Conservation (phyloP, 2,329 filamentous ascomycete species). For the Epichloe sp. region DNA sequence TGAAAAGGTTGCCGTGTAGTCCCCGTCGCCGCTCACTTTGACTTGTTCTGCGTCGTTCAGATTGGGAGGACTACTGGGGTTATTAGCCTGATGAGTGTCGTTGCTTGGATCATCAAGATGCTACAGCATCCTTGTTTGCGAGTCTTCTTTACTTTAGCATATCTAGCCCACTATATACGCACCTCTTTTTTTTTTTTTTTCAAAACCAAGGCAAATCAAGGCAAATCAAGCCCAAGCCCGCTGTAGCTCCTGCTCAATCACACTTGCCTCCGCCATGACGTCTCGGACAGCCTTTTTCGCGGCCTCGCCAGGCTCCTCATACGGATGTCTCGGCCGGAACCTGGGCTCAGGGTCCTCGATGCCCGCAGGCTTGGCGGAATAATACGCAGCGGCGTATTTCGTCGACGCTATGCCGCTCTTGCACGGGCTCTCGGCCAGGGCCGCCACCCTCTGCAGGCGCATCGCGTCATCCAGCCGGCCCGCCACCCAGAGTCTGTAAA, state of each 20-base stretch:
- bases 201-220: background rate
- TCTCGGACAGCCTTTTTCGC: conserved; percentile 1
- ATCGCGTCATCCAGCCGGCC: conserved; percentile 2
- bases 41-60: background rate
- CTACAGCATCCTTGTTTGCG: too few relatives aligned
- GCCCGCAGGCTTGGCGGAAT: conserved; percentile 6
- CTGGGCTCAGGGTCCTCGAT: conserved; percentile 7
- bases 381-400: conserved; percentile 5
- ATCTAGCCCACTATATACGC: background rate
- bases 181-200: background rate
- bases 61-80: too few relatives aligned
- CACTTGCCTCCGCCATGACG: conserved; percentile 3
- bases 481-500: conserved; percentile 4
- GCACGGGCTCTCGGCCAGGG: conserved; percentile 9
- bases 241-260: conserved; percentile 3
- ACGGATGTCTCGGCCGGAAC: conserved; percentile 8
- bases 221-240: background rate
- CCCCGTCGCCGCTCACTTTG: background rate
- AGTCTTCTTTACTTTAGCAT: background rate
- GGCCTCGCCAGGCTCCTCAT: conserved; percentile 5
- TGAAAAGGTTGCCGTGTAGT: background rate
- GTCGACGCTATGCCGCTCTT: conserved; percentile 7
- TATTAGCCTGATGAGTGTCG: too few relatives aligned
- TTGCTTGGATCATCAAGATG: too few relatives aligned
- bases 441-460: conserved; percentile 5